Evolutionary conservation across 2,329 filamentous ascomycete genomes (phyloP).

Genomic region (Aspergillus pseudoviridinutans): DNA sequence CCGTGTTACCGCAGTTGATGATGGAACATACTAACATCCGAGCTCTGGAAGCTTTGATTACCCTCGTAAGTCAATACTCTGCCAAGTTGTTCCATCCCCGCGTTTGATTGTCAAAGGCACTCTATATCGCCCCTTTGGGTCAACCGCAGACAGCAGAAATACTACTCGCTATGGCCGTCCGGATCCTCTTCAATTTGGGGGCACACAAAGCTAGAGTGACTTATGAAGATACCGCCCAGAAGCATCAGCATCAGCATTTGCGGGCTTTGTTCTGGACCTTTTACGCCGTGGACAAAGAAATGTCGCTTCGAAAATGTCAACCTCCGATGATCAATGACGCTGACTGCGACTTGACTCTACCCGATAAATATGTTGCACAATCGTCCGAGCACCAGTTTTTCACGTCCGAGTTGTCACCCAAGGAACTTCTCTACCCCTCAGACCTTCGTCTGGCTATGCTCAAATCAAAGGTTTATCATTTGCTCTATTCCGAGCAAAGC

Average conservation of each 20-base stretch:
- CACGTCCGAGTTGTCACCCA: conserved; percentile 9
- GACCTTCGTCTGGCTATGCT: conserved; percentile 21
- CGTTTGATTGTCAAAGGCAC: conserved; percentile 7
- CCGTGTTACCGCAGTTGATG: conserved; percentile 16
- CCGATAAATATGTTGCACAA: conserved; percentile 14
- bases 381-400: conserved; percentile 19
- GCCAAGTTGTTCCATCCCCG: neutral
- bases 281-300: conserved; percentile 23
- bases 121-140: conserved; percentile 20
- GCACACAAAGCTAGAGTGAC: conserved; percentile 4
- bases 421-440: conserved; percentile 20
- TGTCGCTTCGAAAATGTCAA: conserved; percentile 16
- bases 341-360: conserved; percentile 21
- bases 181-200: conserved; percentile 19
- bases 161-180: conserved; percentile 19
- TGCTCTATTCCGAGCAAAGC: conserved; percentile 17
- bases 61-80: conserved; percentile 12
- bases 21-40: conserved; percentile 17
- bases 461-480: conserved; percentile 19
- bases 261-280: conserved; percentile 24
- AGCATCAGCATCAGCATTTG: conserved; percentile 7
- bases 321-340: conserved; percentile 21
- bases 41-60: conserved; percentile 19
- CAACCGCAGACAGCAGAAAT: conserved; percentile 19
- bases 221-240: neutral